A percentile compares a stretch with the other conserved stretches of the same genome.
Evolutionary conservation across 2,329 filamentous ascomycete species (phyloP).

Genomic region (Parastagonospora nodorum): DNA sequence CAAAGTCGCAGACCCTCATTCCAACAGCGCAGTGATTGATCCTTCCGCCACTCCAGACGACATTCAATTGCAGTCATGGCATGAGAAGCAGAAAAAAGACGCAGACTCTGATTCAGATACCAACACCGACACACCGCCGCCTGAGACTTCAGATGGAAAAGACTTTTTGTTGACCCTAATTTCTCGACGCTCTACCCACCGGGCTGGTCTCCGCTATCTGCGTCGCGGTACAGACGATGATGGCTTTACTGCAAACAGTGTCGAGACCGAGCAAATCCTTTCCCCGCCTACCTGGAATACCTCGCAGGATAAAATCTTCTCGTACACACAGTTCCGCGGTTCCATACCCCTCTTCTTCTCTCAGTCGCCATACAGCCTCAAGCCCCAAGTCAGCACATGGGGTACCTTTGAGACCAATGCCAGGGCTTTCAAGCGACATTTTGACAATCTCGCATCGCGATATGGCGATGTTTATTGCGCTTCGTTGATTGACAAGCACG

Average conservation of each 20-base stretch:
- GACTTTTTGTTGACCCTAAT: constrained; percentile 84
- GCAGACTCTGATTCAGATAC: constrained; percentile 21
- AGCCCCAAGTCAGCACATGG: constrained; percentile 80
- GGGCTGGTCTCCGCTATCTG: constrained; percentile 87
- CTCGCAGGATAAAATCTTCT: constrained; percentile 67
- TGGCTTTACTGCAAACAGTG: constrained; percentile 84
- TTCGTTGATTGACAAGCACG: constrained; percentile 87
- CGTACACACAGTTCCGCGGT: constrained; percentile 84
- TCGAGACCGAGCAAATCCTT: constrained; percentile 94
- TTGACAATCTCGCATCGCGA: constrained; percentile 67
- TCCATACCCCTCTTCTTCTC: constrained; percentile 96
- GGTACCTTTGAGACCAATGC: constrained; percentile 82
- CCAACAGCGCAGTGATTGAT: constrained; percentile 42
- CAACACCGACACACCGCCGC: constrained; percentile 19
- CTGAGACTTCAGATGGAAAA: constrained; percentile 45
- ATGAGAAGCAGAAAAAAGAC: constrained; percentile 34
- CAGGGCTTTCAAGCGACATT: constrained; percentile 78
- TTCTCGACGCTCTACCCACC: constrained; percentile 83
- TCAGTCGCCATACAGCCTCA: constrained; percentile 90
- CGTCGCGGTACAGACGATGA: constrained; percentile 89
- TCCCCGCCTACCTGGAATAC: constrained; percentile 71
- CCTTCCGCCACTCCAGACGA: constrained; percentile 41
- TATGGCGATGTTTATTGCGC: constrained; percentile 82
- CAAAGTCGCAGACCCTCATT: constrained; percentile 53
- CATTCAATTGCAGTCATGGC: constrained; percentile 41